A percentile compares a stretch with the other conserved stretches of the same genome.
These are phyloP conservation scores for Globisporangium splendens DNA, from an alignment of 352 stramenopile species.

Conservation along the genomic window DNA sequence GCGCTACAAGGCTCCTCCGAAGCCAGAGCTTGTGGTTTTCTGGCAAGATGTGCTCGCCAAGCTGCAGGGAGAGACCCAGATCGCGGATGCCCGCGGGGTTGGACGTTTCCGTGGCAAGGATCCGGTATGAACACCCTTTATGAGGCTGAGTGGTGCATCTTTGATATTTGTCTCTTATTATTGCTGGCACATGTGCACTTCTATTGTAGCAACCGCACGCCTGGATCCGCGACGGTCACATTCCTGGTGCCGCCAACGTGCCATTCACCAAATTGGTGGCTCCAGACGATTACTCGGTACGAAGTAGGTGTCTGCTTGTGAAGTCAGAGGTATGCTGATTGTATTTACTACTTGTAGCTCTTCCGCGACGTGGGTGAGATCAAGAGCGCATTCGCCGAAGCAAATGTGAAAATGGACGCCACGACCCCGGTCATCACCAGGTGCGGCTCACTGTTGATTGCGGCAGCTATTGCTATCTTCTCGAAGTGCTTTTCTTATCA, in stretches of 20 bases:
- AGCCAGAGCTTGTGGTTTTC: constrained; percentile 44
- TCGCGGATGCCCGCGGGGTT: constrained; percentile 88
- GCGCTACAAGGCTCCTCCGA: constrained; percentile 45
- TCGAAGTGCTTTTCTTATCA: constrained; percentile 9
- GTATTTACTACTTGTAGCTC: too few relatives aligned
- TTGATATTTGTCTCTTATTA: too few relatives aligned
- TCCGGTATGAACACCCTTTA: too few relatives aligned
- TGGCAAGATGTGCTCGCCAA: constrained; percentile 64
- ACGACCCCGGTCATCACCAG: constrained; percentile 67
- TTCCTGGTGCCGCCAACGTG: constrained; percentile 89
- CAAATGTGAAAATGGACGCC: constrained; percentile 52
- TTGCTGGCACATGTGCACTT: too few relatives aligned
- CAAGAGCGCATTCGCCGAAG: constrained; percentile 71
- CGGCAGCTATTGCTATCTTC: too few relatives aligned
- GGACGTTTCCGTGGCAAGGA: constrained; percentile 88
- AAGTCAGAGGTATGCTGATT: background rate
- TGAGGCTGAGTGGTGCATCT: too few relatives aligned
- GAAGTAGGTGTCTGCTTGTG: too few relatives aligned
- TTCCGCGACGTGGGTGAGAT: constrained; percentile 80
- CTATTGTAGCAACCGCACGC: constrained; percentile 79
- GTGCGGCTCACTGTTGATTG: constrained; percentile 17
- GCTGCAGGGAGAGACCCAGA: constrained; percentile 60
- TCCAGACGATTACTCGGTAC: constrained; percentile 77
- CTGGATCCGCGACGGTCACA: constrained; percentile 90
- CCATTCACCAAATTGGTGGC: constrained; percentile 88